Base-by-base conservation (phyloP, 208 protist genomes). In the Trypanosoma caninum region DNA sequence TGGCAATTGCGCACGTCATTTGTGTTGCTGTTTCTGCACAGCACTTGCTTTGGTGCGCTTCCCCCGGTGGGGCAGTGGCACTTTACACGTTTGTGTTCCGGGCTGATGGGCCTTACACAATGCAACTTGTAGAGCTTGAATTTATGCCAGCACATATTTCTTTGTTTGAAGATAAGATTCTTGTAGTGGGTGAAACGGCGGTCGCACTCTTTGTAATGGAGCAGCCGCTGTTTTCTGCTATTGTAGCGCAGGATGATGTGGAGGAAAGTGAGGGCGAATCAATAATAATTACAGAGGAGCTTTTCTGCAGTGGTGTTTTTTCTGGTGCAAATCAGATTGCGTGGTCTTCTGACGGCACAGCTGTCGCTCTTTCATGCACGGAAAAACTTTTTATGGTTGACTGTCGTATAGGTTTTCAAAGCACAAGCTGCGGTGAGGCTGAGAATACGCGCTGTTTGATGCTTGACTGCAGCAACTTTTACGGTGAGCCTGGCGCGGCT, bases 391-490 rank as follows among this genome's bases (percentile, higher is more conserved):
- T 59, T 50, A 20, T 76, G 11, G 3, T 76, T 1, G 51, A 69
- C 22, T 72, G 64, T 20, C 59, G 66, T 30, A 14, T 59, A 31
- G 37, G 61, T 8, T 57, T 28, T n/a, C 34, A 38, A n/a, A 18
- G 27, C 18, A n/a, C 2, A 22, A 22, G 20, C 31, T 2, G 13
- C 45, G 23, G 8, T n/a, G 46, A 8, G 1, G 58, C 52, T 25
- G 52, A 28, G 6, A 10, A 16, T 3, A 34, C 41, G 5, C 58
- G 40, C 18, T 50, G 27, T 33, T 14, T 61, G n/a, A 33, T 69
- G 13, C 18, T 54, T 16, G 59, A 76, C 33, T 84, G 78, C 55
- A 44, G 34, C 13, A 18, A 45, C 25, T 84, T 68, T 72, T 84
- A 73, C 59, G 64, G 66, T 13, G 46, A 65, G 10, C 27, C 22